phyloP scores from a whole-genome alignment of 257 asterid genomes.

The Anisodus acutangulus region DNA sequence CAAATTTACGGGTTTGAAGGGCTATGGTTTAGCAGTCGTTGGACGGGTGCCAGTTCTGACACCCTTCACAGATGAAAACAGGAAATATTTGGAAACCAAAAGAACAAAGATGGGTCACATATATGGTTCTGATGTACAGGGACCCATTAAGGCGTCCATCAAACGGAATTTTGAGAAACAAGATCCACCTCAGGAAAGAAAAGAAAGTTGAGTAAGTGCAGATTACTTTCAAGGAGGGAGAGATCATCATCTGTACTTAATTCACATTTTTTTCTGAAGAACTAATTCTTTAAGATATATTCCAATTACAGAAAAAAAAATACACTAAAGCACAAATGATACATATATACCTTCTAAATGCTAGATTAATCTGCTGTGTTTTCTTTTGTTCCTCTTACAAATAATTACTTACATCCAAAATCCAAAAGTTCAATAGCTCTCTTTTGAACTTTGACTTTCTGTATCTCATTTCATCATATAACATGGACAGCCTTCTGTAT shows the following conservation, averaged over 20 bases:
- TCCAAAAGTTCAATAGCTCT: not conserved
- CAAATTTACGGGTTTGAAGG: slow-evolving; percentile 71
- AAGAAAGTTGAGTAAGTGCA: slow-evolving; percentile 27
- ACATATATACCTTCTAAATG: not conserved
- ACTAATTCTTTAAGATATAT: slow-evolving; percentile 2
- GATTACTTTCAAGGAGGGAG: slow-evolving; percentile 26
- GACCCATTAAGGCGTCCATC: slow-evolving; percentile 46
- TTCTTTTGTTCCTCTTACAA: not conserved
- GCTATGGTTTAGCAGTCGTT: slow-evolving; percentile 79
- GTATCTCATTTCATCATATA: not conserved
- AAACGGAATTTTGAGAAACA: slow-evolving; percentile 40
- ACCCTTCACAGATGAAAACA: slow-evolving; percentile 81
- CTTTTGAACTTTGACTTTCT: not conserved
- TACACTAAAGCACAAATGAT: not conserved
- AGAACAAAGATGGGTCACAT: slow-evolving; percentile 78
- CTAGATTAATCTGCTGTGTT: not conserved
- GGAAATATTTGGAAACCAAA: slow-evolving; percentile 72
- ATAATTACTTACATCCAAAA: not conserved
- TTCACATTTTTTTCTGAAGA: not conserved
- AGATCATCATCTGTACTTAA: not conserved
- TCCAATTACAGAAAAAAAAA: slow-evolving; percentile 21
- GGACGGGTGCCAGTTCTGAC: slow-evolving; percentile 79
- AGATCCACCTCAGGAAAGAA: slow-evolving; percentile 32
- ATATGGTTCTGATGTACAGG: slow-evolving; percentile 64
- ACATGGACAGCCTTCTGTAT: not conserved